Base-by-base conservation (phyloP, 441 rosid species). In the Mallotus repandus region DNA sequence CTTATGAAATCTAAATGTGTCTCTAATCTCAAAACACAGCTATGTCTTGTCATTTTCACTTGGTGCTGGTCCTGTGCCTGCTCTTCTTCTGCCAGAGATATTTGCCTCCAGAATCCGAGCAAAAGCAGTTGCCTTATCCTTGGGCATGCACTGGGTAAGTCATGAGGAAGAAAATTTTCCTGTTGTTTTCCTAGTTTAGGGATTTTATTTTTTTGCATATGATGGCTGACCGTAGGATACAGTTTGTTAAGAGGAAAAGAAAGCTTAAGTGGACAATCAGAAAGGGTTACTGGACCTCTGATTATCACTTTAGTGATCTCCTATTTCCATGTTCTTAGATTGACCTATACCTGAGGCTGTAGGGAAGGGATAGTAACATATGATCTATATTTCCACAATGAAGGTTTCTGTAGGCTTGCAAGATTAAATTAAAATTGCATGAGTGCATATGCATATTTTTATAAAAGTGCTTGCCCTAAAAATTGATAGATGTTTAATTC, bases 1-100 rank as follows among this genome's bases (percentile, higher is more conserved):
- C 19, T 46, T 53, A 67, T 74, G 65, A 48, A 48, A 56, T 68
- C 74, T 73, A 43, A 85, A 65, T 0, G 46, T 0, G 50, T 80
- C 58, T 69, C 60, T 67, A 50, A 80, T 83, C 67, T 66, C 25
- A 62, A 68, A 32, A 29, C 89, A 96, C 89, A 96, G 99, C 82
- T 96, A 93, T 77, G 99, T 93, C 19, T 76, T 96, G 75, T 96
- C 97, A 14, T 96, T 96, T 86, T 93, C 99, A 55, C 98, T 93
- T 74, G 99, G 99, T 74, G 98, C 99, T 29, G 99, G 98, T 73
- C 99, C 97, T 19, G 99, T 96, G 55, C 98, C 98, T 32, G 98
- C 98, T 66, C 93, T 96, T 83, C 97, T 96, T 61, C 92, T 91
- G 32, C 96, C 99, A 11, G 99, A 96, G 84, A 93, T 96, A 79